These are phyloP conservation scores for Chloris gayana DNA, from an alignment of 176 grass and related monocot species.

Conservation along the genomic window DNA sequence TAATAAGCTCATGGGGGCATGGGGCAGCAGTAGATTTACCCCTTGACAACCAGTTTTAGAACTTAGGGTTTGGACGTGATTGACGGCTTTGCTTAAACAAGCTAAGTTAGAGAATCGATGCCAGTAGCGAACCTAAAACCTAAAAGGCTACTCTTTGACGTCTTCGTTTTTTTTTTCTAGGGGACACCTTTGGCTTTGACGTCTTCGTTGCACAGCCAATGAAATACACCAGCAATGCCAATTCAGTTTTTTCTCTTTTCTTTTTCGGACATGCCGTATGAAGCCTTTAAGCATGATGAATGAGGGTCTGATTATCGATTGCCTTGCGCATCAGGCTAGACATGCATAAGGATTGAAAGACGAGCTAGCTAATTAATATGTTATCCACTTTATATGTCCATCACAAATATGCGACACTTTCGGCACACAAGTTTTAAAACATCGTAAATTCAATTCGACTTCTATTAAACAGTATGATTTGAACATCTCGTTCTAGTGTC, in stretches of 20 bases:
- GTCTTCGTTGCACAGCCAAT: no score
- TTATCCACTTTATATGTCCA: neutral
- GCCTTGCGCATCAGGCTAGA: no score
- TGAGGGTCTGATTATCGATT: no score
- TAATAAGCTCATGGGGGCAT: neutral
- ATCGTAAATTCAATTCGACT: neutral
- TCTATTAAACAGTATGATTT: neutral
- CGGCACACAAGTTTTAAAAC: neutral
- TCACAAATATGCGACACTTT: neutral
- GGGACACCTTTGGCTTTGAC: no score
- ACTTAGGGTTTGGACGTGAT: neutral
- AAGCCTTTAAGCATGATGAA: no score
- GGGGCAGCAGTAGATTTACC: neutral
- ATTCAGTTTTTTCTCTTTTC: no score
- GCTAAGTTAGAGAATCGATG: neutral
- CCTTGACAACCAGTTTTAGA: neutral
- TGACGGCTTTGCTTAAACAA: neutral
- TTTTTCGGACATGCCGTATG: no score
- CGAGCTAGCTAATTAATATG: no score
- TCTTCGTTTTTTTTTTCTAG: no score
- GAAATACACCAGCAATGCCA: no score
- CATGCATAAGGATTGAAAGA: no score
- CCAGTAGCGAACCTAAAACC: neutral
- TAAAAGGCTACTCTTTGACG: neutral
- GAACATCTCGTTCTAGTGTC: neutral